These are phyloP conservation scores for Ensete ventricosum DNA, from an alignment of 176 grass and related monocot genomes.

Conservation along the genomic window DNA sequence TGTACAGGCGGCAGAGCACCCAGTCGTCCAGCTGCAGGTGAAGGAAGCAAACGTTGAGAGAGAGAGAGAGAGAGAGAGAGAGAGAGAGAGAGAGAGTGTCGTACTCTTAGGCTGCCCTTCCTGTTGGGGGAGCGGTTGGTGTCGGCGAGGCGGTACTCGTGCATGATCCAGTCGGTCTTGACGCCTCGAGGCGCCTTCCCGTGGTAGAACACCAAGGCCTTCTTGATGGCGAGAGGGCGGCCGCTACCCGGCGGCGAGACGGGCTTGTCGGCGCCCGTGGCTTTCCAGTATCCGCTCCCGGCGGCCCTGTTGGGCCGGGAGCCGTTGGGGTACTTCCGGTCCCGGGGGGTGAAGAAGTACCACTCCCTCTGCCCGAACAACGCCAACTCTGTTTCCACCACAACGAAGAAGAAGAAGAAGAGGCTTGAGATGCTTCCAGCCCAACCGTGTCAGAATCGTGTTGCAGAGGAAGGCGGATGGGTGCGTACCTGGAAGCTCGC, in stretches of 20 bases:
- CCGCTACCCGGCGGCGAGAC: conserved; percentile 27
- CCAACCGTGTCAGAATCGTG: no score
- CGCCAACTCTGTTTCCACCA: conserved; percentile 44
- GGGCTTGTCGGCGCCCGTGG: conserved; percentile 61
- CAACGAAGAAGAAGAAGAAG: no score
- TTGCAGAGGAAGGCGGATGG: no score
- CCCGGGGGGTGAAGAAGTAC: conserved; percentile 75
- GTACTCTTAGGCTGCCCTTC: conserved; percentile 49
- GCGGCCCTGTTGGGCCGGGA: conserved; percentile 55
- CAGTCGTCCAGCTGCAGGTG: conserved; percentile 48
- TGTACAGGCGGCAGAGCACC: conserved; percentile 70
- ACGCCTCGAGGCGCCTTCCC: conserved; percentile 56
- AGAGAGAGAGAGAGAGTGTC: background rate
- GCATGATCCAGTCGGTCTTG: conserved; percentile 87
- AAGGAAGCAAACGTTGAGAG: background rate
- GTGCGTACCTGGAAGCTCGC: background rate
- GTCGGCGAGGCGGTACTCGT: conserved; percentile 60
- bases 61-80: background rate
- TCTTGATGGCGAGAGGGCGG: conserved; percentile 44
- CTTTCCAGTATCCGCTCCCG: conserved; percentile 74
- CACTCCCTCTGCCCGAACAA: conserved; percentile 64
- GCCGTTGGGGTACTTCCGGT: conserved; percentile 77
- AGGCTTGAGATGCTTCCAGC: no score
- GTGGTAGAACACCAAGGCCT: conserved; percentile 69
- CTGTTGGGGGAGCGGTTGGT: conserved; percentile 33